Evolutionary conservation across 306 rosid species (phyloP).

Genomic region (Quercus agrifolia): DNA sequence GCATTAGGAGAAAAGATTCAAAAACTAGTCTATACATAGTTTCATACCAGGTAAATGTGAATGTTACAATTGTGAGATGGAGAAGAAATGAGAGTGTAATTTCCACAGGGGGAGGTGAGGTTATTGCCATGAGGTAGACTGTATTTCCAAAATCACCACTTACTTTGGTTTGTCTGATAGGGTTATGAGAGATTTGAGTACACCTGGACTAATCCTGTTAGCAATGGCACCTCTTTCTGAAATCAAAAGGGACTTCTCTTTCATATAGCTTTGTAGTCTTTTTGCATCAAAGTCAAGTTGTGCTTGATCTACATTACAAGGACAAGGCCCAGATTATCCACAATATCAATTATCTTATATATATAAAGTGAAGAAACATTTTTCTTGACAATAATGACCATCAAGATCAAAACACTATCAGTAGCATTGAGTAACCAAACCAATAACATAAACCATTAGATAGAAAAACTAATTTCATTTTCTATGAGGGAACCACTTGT

Average conservation of each 20-base stretch:
- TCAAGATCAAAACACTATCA: background rate
- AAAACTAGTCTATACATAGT: background rate
- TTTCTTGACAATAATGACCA: background rate
- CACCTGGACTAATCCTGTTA: conserved; percentile 69
- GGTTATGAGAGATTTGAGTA: conserved; percentile 68
- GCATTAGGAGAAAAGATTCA: background rate
- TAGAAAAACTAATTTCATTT: background rate
- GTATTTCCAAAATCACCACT: conserved; percentile 17
- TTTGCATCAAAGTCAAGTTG: conserved; percentile 69
- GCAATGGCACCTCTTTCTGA: conserved; percentile 80
- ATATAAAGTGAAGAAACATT: background rate
- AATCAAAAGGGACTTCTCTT: conserved; percentile 69
- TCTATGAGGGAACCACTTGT: background rate
- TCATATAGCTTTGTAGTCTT: conserved; percentile 70
- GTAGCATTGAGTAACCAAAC: background rate
- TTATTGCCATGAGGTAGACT: conserved; percentile 2
- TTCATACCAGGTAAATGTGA: no score
- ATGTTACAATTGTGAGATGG: background rate
- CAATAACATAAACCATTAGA: background rate
- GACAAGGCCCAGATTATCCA: background rate
- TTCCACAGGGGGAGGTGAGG: background rate
- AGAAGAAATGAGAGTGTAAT: background rate
- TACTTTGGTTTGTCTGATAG: conserved; percentile 64
- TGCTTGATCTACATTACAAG: conserved; percentile 58
- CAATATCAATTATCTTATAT: background rate